Evolutionary conservation across 345 rosid genomes (phyloP).

Genomic region (Arabis hirsuta): DNA sequence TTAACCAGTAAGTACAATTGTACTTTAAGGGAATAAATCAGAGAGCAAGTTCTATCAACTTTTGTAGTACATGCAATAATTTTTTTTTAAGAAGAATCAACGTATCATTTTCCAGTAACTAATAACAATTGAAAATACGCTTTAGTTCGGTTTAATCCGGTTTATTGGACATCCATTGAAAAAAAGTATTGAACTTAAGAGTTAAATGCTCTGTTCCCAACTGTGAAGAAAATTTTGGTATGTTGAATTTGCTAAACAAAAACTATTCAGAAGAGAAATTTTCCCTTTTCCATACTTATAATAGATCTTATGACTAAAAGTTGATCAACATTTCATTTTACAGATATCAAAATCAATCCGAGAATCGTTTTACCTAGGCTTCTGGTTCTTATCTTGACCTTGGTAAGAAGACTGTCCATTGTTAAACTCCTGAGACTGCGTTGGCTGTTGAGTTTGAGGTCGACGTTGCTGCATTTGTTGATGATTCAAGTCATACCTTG

Average conservation of each 20-base stretch:
- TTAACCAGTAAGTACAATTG: no score
- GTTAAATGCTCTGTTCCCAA: no score
- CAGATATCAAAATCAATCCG: not conserved
- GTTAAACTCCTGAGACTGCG: not conserved
- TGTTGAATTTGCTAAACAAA: not conserved
- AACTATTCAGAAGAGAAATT: conserved; percentile 9
- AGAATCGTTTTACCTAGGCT: not conserved
- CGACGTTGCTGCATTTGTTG: not conserved
- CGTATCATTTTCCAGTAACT: no score
- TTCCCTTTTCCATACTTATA: not conserved
- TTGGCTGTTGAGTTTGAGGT: not conserved
- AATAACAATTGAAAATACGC: not conserved
- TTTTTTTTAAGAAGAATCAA: not conserved
- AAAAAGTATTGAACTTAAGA: not conserved
- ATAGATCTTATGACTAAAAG: not conserved
- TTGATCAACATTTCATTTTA: not conserved
- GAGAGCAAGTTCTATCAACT: no score
- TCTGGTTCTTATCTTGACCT: not conserved
- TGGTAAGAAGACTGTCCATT: not conserved
- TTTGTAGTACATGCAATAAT: no score
- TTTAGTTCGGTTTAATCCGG: no score
- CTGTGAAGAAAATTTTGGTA: not conserved
- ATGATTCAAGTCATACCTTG: not conserved
- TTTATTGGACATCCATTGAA: not conserved
- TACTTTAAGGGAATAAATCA: no score